phyloP scores from a whole-genome alignment of 2,329 filamentous ascomycete genomes.

The Colletotrichum tamarilloi region DNA sequence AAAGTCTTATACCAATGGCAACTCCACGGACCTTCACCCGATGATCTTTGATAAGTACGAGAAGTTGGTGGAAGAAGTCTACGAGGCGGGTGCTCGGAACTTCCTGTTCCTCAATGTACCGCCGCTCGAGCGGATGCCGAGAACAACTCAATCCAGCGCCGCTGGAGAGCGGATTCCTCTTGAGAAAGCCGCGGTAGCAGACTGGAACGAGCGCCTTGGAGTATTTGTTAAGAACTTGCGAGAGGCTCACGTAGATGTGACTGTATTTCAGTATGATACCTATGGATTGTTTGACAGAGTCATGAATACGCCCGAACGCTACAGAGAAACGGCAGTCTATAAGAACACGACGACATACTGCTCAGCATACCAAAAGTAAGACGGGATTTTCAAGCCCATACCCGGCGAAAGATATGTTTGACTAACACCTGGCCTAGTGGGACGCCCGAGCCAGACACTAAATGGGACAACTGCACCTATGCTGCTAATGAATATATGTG shows the following conservation, averaged over 20 bases:
- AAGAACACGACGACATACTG: neutral
- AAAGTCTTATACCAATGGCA: slow-evolving; percentile 43
- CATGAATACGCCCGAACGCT: neutral
- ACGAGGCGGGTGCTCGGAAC: slow-evolving; percentile 62
- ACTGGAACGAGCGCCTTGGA: slow-evolving; percentile 1
- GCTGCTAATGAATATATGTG: neutral
- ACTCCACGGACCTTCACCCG: neutral
- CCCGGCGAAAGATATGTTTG: too few species aligned
- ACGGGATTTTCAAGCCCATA: too few species aligned
- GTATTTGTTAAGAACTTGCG: neutral
- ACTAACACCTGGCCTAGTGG: neutral
- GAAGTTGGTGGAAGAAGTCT: slow-evolving; percentile 49
- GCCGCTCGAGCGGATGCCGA: slow-evolving; percentile 49
- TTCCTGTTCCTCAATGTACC: slow-evolving; percentile 64
- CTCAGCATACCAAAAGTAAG: neutral
- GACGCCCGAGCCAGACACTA: neutral
- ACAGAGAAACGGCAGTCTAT: neutral
- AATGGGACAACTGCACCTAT: slow-evolving; percentile 4
- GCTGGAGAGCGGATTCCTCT: neutral
- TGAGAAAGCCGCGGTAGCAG: neutral
- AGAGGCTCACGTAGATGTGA: neutral
- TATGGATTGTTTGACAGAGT: slow-evolving; percentile 3
- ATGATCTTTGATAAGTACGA: neutral
- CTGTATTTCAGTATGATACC: slow-evolving; percentile 6
- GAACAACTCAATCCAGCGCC: slow-evolving; percentile 6